phyloP scores from a whole-genome alignment of 768 basidiomycete genomes.

The Naganishia kalamii region DNA sequence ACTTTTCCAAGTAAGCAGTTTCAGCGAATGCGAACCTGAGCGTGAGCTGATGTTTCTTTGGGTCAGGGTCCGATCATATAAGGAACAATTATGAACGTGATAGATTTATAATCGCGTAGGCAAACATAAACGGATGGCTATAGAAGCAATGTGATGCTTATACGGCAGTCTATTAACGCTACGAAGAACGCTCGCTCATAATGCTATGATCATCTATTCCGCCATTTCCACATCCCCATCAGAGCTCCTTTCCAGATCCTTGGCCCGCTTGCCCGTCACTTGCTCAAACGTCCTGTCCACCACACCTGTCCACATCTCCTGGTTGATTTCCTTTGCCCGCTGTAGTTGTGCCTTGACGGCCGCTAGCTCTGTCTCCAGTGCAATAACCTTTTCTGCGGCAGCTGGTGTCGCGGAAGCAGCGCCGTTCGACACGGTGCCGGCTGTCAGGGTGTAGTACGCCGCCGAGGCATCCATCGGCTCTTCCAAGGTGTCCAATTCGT shows the following conservation, averaged over 20 bases:
- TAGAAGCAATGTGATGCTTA: not conserved
- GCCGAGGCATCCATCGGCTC: not conserved
- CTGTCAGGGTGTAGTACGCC: not conserved
- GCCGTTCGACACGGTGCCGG: not conserved
- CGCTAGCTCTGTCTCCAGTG: constrained; percentile 68
- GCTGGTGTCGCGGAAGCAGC: not conserved
- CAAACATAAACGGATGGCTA: not conserved
- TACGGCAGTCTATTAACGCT: too few relatives aligned
- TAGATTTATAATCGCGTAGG: not conserved
- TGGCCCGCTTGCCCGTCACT: not conserved
- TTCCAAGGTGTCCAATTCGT: constrained; percentile 21
- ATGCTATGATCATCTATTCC: not conserved
- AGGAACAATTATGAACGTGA: not conserved
- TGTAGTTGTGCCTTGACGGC: constrained; percentile 63
- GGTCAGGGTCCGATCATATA: constrained; percentile 4
- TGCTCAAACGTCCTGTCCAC: constrained; percentile 51
- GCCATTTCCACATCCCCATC: constrained; percentile 10
- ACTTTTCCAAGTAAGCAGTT: constrained; percentile 72
- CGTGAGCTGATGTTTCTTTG: not conserved
- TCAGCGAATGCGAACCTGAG: not conserved
- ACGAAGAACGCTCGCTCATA: too few relatives aligned
- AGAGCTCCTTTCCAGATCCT: not conserved
- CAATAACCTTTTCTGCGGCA: constrained; percentile 1
- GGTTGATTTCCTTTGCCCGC: constrained; percentile 84
- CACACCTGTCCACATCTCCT: constrained; percentile 84